Evolutionary conservation across 148 eudicot species (phyloP), one percentile per base, ranked within the genome.

Genomic region (Silene conica): DNA sequence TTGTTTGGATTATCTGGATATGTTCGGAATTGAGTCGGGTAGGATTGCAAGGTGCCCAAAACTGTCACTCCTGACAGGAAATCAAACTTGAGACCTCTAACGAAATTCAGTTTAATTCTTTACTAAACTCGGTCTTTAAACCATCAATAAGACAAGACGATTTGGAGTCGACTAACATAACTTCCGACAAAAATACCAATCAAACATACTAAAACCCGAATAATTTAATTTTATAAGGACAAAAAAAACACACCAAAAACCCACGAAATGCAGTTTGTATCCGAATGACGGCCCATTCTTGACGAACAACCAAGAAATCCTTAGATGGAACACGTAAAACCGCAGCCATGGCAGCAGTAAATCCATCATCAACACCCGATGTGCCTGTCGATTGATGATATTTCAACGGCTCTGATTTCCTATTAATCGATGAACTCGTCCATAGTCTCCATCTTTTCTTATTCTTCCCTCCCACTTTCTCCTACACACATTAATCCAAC

Each of bases 241-340:
- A 15, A 7, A 14, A 50, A 26, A 21, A 45, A 12, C 16, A 70
- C 85, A 94, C 98, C 93, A 94, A 54, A 65, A 90, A 90, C 21
- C 90, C 96, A 12, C 98, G 88, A 79, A 95, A 92, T 15, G 85
- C 85, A 12, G 98, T 83, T 83, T 94, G 97, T 62, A 94, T 92
- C 4, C 97, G 88, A 63, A 87, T 82, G 0, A 96, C 88, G 61
- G 97, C 98, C 98, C 98, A 94, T 79, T 91, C 97, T 67, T 85
- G 85, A 26, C 87, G 87, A 18, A 92, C 84, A 15, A 83, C 70
- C 85, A 81, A 73, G 82, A 94, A 89, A 73, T 94, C 85, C 72
- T 87, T 95, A 0, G 87, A 82, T 1, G 89, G 89, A 69, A 92
- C 98, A 46, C 93, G 87, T 56, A 88, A 75, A 69, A 92, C 86